Conservation (phyloP, 2,329 filamentous ascomycete species). For the Claviceps pusilla region DNA sequence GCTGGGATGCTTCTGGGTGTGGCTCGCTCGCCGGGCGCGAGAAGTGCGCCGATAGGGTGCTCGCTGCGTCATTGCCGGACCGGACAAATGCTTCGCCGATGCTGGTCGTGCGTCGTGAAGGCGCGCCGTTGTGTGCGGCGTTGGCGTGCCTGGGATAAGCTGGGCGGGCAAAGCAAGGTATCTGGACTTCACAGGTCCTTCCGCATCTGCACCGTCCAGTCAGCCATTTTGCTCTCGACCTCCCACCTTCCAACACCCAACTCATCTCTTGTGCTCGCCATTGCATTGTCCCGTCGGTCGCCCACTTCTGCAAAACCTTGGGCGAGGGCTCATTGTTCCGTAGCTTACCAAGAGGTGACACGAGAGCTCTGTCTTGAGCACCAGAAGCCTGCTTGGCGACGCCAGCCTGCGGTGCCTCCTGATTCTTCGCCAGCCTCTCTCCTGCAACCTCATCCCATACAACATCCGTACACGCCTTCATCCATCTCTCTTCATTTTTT, state of each 20-base stretch:
- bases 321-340: not conserved
- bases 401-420: not conserved
- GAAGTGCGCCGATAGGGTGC: slow-evolving; percentile 1
- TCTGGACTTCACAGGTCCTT: not conserved
- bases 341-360: not conserved
- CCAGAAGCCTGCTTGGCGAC: not conserved
- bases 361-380: not conserved
- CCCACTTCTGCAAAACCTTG: not conserved
- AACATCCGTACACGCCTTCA: not conserved
- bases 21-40: not conserved
- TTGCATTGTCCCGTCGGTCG: not conserved
- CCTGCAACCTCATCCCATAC: not conserved
- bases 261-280: not conserved
- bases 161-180: not conserved
- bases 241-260: not conserved
- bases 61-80: not conserved
- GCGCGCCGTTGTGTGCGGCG: not conserved
- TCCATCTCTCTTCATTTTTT: no score
- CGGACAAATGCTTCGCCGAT: slow-evolving; percentile 7
- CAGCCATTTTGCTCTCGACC: not conserved
- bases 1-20: not conserved
- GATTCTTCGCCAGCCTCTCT: not conserved
- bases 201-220: not conserved
- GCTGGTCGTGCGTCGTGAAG: not conserved
- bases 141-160: not conserved